Percentiles rank a stretch among this genome's conserved stretches.
Evolutionary conservation across 208 protist species (phyloP).

Genomic region (Wallacemonas sp.): DNA sequence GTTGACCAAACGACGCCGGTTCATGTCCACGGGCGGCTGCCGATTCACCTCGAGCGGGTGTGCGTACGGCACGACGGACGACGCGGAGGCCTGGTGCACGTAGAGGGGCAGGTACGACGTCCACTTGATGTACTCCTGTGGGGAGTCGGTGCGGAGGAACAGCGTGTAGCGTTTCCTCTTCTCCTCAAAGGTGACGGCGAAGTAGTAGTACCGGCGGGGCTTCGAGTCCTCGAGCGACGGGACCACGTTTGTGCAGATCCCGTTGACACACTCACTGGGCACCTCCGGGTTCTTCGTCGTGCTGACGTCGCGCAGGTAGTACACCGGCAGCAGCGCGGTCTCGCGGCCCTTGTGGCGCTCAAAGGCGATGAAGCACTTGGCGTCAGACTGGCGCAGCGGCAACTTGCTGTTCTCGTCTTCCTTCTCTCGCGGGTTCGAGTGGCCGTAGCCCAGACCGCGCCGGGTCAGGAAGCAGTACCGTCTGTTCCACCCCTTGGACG

Average conservation of each 20-base stretch:
- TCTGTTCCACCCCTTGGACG: slow-evolving; percentile 42
- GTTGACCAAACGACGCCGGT: slow-evolving; percentile 28
- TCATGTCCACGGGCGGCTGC: slow-evolving; percentile 27
- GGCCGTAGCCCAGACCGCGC: slow-evolving; percentile 52
- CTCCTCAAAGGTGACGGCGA: slow-evolving; percentile 57
- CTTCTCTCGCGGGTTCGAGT: slow-evolving; percentile 30
- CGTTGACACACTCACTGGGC: slow-evolving; percentile 25
- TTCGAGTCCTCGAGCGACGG: slow-evolving; percentile 7
- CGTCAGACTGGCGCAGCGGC: slow-evolving; percentile 8
- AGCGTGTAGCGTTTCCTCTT: slow-evolving; percentile 45
- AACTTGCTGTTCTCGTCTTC: neutral
- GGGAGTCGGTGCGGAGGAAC: slow-evolving; percentile 42
- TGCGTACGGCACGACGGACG: slow-evolving; percentile 42
- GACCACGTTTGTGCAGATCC: slow-evolving; percentile 33
- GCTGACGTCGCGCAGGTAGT: slow-evolving; percentile 47
- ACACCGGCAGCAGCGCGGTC: slow-evolving; percentile 46
- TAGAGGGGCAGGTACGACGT: slow-evolving; percentile 43
- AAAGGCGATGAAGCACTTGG: slow-evolving; percentile 53
- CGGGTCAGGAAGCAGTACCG: slow-evolving; percentile 50
- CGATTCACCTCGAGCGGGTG: slow-evolving; percentile 43
- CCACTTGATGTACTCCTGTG: slow-evolving; percentile 48
- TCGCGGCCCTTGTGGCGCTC: slow-evolving; percentile 17
- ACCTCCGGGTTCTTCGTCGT: slow-evolving; percentile 45
- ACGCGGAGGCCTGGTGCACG: slow-evolving; percentile 46
- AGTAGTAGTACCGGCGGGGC: slow-evolving; percentile 41